Evolutionary conservation across 2,329 filamentous ascomycete species (phyloP).

Genomic region (Paecilomyces dactylethromorphus): DNA sequence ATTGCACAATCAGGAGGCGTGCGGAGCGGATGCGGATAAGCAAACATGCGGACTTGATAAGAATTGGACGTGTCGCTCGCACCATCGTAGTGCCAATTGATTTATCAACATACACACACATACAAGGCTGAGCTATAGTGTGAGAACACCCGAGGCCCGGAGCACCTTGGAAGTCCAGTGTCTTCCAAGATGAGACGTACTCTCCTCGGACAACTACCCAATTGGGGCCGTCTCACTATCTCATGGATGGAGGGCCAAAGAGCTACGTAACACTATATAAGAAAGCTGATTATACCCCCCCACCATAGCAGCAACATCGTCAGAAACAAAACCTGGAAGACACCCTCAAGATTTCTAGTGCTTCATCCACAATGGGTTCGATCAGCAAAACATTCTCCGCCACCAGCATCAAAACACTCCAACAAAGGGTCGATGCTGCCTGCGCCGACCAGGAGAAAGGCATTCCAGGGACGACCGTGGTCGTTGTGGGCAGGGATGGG

Average conservation of each 20-base stretch:
- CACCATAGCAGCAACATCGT: neutral
- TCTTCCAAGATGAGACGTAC: neutral
- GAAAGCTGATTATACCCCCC: neutral
- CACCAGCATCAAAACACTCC: neutral
- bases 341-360: neutral
- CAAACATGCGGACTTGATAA: no score
- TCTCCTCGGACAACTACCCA: neutral
- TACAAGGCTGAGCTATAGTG: no score
- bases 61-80: no score
- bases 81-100: no score
- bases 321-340: neutral
- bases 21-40: no score
- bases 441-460: constrained; percentile 23
- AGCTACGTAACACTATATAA: neutral
- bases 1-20: no score
- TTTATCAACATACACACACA: no score
- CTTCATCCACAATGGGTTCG: neutral
- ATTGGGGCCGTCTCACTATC: neutral
- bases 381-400: neutral
- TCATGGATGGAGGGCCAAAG: neutral
- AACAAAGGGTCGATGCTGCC: neutral
- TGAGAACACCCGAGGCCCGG: neutral
- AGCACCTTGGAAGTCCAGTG: neutral
- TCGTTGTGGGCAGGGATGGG: constrained; percentile 44
- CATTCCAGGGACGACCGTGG: constrained; percentile 42